Evolutionary conservation across 768 basidiomycete species (phyloP).

Genomic region (Phaeotremella skinneri): DNA sequence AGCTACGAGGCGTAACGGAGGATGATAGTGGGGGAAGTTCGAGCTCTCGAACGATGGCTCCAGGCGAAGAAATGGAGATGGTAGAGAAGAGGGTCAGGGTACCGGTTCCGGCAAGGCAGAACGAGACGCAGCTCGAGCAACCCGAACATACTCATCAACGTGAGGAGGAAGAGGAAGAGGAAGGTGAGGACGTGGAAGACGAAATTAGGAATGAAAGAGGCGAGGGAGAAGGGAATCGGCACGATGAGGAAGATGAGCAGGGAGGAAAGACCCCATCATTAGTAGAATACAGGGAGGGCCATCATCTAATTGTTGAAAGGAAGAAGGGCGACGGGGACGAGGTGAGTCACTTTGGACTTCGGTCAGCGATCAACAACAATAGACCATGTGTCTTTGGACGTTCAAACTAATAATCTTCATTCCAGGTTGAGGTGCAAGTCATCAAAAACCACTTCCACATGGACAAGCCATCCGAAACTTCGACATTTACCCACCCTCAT

Average conservation of each 20-base stretch:
- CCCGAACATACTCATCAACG: no score
- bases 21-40: conserved; percentile 44
- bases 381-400: no score
- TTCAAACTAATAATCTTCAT: no score
- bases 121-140: conserved; percentile 25
- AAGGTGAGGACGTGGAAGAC: conserved; percentile 19
- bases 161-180: conserved; percentile 24
- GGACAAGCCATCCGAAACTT: conserved; percentile 26
- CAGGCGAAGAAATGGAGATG: conserved; percentile 33
- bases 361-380: no score
- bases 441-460: conserved; percentile 55
- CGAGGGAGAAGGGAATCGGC: conserved; percentile 26
- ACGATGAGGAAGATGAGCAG: conserved; percentile 25
- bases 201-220: conserved; percentile 18
- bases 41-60: conserved; percentile 25
- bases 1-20: conserved; percentile 18
- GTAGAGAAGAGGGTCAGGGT: conserved; percentile 17
- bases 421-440: conserved; percentile 65
- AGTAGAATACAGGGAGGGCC: conserved; percentile 70
- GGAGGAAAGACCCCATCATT: conserved; percentile 42
- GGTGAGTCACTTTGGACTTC: no score
- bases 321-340: conserved; percentile 63
- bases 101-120: conserved; percentile 12
- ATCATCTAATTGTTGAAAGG: conserved; percentile 65
- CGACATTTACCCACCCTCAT: conserved; percentile 42